Conservation (phyloP, 352 stramenopile genomes). For the Pythium rhizo-oryzae region DNA sequence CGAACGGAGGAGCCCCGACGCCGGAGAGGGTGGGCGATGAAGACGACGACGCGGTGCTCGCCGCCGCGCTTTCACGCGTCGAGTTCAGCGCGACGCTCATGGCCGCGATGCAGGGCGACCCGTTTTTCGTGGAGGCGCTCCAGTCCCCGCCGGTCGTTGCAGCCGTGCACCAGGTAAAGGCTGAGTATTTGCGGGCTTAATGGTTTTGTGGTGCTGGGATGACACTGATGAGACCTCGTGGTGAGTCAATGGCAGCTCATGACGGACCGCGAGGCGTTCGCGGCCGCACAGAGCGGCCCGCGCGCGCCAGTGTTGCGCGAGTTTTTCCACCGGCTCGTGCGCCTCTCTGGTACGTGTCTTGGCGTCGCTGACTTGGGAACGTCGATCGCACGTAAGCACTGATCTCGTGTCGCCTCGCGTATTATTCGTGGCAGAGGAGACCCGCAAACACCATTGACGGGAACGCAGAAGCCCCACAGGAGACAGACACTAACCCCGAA, state of each 20-base stretch:
- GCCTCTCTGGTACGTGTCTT: slow-evolving; percentile 48
- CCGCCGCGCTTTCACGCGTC: slow-evolving; percentile 49
- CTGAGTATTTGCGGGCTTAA: too few relatives aligned
- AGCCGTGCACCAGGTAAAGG: slow-evolving; percentile 60
- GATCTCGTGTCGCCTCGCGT: not conserved
- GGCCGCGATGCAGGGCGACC: slow-evolving; percentile 58
- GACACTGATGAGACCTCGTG: not conserved
- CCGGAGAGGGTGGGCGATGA: not conserved
- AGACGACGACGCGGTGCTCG: slow-evolving; percentile 15
- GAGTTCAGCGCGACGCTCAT: slow-evolving; percentile 54
- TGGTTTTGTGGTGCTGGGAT: not conserved
- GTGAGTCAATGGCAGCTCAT: slow-evolving; percentile 41
- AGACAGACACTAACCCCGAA: not conserved
- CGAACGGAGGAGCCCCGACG: not conserved
- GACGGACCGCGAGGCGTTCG: slow-evolving; percentile 49
- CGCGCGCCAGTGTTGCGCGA: slow-evolving; percentile 42
- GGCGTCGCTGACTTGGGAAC: not conserved
- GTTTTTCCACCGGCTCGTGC: slow-evolving; percentile 71
- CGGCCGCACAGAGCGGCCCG: slow-evolving; percentile 30
- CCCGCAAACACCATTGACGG: slow-evolving; percentile 5
- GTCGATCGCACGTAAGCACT: not conserved
- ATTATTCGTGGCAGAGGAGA: slow-evolving; percentile 11
- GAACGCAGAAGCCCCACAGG: not conserved
- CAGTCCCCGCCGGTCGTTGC: slow-evolving; percentile 52
- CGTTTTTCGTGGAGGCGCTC: slow-evolving; percentile 58